Conservation (phyloP, 1,139 yeast species). For the Kurtzmaniella quercitrusa region DNA sequence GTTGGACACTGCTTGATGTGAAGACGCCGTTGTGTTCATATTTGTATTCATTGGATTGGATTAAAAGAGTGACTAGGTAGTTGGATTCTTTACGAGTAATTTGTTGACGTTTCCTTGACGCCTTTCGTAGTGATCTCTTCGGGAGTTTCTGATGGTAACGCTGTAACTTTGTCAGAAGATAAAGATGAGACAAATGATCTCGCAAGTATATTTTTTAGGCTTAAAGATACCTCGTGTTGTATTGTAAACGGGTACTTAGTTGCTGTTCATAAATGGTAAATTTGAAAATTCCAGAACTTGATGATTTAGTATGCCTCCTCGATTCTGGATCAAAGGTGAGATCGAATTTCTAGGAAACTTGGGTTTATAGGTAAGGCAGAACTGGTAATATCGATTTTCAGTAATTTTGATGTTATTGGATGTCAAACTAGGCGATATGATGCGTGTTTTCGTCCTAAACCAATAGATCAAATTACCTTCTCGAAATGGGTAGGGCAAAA, state of each 20-base stretch:
- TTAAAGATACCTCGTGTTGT: too few species aligned
- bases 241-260: neutral
- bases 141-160: neutral
- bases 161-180: too few species aligned
- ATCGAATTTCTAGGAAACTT: too few species aligned
- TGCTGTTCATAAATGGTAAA: neutral
- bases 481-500: neutral
- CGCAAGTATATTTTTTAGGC: too few species aligned
- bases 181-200: too few species aligned
- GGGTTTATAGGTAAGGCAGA: too few species aligned
- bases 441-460: neutral
- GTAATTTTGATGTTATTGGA: neutral
- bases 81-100: constrained; percentile 9
- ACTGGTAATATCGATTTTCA: neutral
- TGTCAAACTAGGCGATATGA: neutral
- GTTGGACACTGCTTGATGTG: neutral
- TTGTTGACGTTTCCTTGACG: neutral
- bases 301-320: neutral
- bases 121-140: neutral
- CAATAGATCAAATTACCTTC: neutral
- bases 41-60: constrained; percentile 1
- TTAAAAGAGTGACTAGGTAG: constrained; percentile 14
- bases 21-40: constrained; percentile 2
- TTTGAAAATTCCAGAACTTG: neutral
- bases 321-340: neutral